Conservation (phyloP, 208 protist species). For the Entamoeba invadens region DNA sequence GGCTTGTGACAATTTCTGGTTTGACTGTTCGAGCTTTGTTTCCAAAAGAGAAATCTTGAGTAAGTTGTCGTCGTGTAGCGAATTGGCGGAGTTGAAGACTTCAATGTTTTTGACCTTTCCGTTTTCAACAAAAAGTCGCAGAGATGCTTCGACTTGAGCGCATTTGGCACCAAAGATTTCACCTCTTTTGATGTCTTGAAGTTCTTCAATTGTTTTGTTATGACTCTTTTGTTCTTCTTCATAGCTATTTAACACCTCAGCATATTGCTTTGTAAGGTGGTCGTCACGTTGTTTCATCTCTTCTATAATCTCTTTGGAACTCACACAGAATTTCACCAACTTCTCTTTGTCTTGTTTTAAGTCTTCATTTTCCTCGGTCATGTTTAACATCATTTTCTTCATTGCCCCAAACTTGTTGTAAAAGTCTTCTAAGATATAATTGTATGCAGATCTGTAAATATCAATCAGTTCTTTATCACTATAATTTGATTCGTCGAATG, state of each 20-base stretch:
- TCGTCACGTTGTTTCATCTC: not conserved
- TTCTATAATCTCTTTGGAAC: not conserved
- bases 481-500: not conserved
- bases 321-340: not conserved
- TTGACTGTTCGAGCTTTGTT: not conserved
- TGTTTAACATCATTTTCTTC: not conserved
- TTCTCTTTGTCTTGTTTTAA: not conserved
- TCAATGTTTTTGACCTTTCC: not conserved
- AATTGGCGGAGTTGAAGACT: not conserved
- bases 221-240: not conserved
- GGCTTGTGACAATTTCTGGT: not conserved
- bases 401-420: not conserved
- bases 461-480: not conserved
- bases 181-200: not conserved
- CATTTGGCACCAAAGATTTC: not conserved
- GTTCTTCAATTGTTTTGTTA: not conserved
- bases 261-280: not conserved
- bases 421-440: not conserved
- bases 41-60: not conserved
- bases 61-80: not conserved
- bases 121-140: not conserved
- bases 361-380: not conserved
- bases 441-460: not conserved
- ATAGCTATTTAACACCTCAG: not conserved
- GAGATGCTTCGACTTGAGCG: not conserved